phyloP scores from a whole-genome alignment of 768 basidiomycete genomes.

The Amanita fuliginea region DNA sequence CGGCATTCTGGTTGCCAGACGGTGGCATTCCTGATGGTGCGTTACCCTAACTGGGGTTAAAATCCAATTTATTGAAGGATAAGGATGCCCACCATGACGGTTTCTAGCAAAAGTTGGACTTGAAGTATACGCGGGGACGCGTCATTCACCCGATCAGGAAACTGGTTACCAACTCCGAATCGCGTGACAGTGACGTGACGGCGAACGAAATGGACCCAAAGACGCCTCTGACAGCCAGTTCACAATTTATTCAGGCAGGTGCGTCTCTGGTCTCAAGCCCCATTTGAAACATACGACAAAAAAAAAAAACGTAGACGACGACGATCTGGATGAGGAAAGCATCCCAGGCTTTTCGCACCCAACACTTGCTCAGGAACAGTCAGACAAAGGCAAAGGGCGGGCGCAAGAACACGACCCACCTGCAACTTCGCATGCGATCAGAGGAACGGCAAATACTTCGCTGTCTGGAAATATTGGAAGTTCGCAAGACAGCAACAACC shows the following conservation, averaged over 20 bases:
- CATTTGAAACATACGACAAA: neutral
- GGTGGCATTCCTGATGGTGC: conserved; percentile 53
- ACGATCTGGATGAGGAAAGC: conserved; percentile 72
- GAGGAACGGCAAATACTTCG: conserved; percentile 20
- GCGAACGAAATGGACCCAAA: conserved; percentile 26
- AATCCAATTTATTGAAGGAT: neutral
- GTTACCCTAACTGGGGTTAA: conserved; percentile 45
- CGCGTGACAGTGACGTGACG: conserved; percentile 10
- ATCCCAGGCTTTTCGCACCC: conserved; percentile 76
- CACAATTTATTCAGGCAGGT: conserved; percentile 80
- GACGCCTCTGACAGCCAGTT: conserved; percentile 49
- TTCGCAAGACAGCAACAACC: conserved; percentile 24
- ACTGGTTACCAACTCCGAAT: conserved; percentile 17
- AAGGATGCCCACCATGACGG: conserved; percentile 16
- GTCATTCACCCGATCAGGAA: conserved; percentile 35
- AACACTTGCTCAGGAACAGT: conserved; percentile 29
- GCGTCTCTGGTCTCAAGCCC: conserved; percentile 4
- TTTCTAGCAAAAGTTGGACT: conserved; percentile 5
- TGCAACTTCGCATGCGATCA: conserved; percentile 29
- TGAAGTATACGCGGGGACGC: conserved; percentile 27
- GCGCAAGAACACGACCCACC: conserved; percentile 45
- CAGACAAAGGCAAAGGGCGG: conserved; percentile 65
- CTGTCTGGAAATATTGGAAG: conserved; percentile 70
- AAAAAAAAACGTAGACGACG: conserved; percentile 38
- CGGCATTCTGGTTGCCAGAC: conserved; percentile 21